A percentile compares a stretch with the other conserved stretches of the same genome.
Evolutionary conservation across 2,329 filamentous ascomycete species (phyloP).

Genomic region (Falciphora oryzae): DNA sequence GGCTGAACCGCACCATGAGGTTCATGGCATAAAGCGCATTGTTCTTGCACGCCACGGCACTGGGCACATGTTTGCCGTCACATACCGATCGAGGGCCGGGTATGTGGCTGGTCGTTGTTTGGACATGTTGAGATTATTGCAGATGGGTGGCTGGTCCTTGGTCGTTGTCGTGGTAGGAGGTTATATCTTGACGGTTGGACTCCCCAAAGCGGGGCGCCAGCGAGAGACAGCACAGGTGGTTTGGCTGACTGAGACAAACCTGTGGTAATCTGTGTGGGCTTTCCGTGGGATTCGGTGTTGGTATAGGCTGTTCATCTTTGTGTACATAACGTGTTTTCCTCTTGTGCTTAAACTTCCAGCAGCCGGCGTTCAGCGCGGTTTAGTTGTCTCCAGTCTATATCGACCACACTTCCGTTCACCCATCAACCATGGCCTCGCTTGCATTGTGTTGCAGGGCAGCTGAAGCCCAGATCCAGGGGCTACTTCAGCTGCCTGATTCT

Average conservation of each 20-base stretch:
- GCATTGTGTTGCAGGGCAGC: too few relatives aligned
- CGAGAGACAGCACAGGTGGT: background rate
- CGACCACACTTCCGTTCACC: background rate
- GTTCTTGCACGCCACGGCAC: background rate
- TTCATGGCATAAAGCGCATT: constrained; percentile 4
- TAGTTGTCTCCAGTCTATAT: background rate
- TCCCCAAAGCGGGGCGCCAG: background rate
- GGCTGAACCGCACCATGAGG: constrained; percentile 10
- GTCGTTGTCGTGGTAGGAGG: background rate
- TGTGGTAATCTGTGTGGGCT: background rate
- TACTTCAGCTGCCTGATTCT: too few relatives aligned
- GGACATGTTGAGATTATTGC: background rate
- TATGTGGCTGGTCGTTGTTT: background rate
- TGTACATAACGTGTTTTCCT: background rate
- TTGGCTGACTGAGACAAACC: background rate
- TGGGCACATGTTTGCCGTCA: background rate
- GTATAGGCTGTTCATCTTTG: constrained; percentile 1
- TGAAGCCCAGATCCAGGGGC: too few relatives aligned
- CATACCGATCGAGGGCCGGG: background rate
- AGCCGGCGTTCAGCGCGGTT: background rate
- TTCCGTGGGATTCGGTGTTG: background rate
- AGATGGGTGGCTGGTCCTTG: background rate
- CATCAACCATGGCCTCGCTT: background rate
- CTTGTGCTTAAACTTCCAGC: background rate
- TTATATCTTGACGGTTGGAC: background rate